Percentiles rank a stretch among this genome's conserved stretches.
Evolutionary conservation across 805 yeast genomes (phyloP).

Genomic region (Sugiyamaella americana): DNA sequence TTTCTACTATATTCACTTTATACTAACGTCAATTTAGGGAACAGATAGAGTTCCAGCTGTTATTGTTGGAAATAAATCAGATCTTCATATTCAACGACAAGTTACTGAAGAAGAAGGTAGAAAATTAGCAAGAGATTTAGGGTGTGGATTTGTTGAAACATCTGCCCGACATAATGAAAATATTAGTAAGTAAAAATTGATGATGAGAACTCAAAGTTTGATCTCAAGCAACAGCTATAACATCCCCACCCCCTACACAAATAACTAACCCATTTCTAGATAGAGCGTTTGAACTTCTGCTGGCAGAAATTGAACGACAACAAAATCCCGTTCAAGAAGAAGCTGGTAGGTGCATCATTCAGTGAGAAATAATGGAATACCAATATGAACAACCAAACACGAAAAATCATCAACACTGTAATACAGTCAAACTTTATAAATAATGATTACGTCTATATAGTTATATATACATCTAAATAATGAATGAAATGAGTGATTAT

Average conservation of each 20-base stretch:
- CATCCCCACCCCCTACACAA: too few relatives aligned
- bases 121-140: slow-evolving; percentile 49
- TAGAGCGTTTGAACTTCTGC: slow-evolving; percentile 21
- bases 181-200: slow-evolving; percentile 30
- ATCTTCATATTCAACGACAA: slow-evolving; percentile 48
- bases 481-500: too few relatives aligned
- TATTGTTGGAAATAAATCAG: slow-evolving; percentile 60
- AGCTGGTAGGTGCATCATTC: not conserved
- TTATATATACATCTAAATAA: too few relatives aligned
- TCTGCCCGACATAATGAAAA: slow-evolving; percentile 64
- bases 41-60: slow-evolving; percentile 58
- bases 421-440: too few relatives aligned
- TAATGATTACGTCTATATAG: too few relatives aligned
- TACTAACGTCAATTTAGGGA: not conserved
- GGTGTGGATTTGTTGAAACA: slow-evolving; percentile 63
- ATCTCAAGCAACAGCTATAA: too few relatives aligned
- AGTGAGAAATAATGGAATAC: too few relatives aligned
- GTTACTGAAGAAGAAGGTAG: slow-evolving; percentile 49
- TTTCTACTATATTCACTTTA: not conserved
- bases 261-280: too few relatives aligned
- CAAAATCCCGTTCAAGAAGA: not conserved
- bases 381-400: too few relatives aligned
- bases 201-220: not conserved
- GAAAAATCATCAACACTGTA: too few relatives aligned
- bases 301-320: slow-evolving; percentile 21